phyloP scores from a whole-genome alignment of 441 rosid genomes.

The Euphorbia celastroides region DNA sequence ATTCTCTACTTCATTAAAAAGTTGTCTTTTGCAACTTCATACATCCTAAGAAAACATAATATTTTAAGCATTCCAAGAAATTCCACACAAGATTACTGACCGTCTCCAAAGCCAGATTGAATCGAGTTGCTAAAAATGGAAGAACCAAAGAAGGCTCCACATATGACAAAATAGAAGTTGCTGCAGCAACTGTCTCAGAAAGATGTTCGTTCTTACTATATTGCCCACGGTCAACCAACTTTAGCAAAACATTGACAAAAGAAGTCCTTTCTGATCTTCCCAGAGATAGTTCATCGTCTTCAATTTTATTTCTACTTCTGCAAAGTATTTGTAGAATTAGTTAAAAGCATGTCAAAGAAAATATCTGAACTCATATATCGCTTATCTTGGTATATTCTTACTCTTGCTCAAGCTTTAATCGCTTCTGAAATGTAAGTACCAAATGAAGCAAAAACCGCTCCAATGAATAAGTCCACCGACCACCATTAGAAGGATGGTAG shows the following conservation, averaged over 20 bases:
- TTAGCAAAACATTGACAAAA: conserved; percentile 72
- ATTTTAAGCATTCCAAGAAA: conserved; percentile 14
- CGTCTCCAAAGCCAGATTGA: conserved; percentile 99
- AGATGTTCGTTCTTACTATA: conserved; percentile 99
- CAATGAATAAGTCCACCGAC: conserved; percentile 99
- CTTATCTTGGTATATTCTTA: conserved; percentile 38
- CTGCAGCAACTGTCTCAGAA: conserved; percentile 97
- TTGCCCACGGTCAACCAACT: conserved; percentile 96
- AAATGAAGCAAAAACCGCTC: conserved; percentile 78
- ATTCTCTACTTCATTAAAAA: conserved; percentile 1
- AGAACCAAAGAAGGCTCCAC: conserved; percentile 97
- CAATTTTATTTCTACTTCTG: conserved; percentile 47
- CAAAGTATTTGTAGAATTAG: conserved; percentile 24
- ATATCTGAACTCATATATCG: conserved; percentile 12
- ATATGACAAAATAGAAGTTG: conserved; percentile 90
- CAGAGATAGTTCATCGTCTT: conserved; percentile 41
- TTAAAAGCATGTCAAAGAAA: conserved; percentile 23
- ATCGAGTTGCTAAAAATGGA: conserved; percentile 91
- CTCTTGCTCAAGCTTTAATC: conserved; percentile 88
- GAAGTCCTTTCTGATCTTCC: conserved; percentile 69
- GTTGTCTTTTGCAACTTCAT: neutral
- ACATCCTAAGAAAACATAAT: conserved; percentile 4
- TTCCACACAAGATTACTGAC: conserved; percentile 49
- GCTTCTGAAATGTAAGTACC: conserved; percentile 88
- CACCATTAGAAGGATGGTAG: conserved; percentile 99